Evolutionary conservation across 768 basidiomycete genomes (phyloP), one percentile per base, ranked within the genome.

Genomic region (Mycena pura): DNA sequence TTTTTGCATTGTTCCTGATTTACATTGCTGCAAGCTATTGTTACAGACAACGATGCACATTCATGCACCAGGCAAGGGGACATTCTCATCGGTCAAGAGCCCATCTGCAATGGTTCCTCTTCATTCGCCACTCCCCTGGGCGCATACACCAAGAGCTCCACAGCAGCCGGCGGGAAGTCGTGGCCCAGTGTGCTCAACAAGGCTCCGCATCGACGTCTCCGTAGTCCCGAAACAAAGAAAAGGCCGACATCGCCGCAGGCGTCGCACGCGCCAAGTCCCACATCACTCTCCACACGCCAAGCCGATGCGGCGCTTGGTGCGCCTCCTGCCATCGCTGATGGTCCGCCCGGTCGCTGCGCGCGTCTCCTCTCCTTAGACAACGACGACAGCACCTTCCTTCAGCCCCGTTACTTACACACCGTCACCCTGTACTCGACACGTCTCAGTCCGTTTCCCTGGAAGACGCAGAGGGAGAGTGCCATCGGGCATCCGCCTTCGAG

Each of bases 381-480:
- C 25, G 70, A 68, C n/a, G n/a, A n/a, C n/a, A n/a, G n/a, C n/a
- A n/a, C n/a, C 19, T 71, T 76, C 60, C 68, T n/a, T 76, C 57
- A 76, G 60, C 53, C 73, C 76, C 49, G 66, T 66, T 27, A 14
- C 32, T 49, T 66, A 3, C 48, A 66, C 22, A 69, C 62, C 27
- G 63, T 69, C 25, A 64, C 70, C 8, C 66, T 68, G 70, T 70
- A 73, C 25, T 69, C 72, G 60, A 77, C 67, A 10, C 62, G 66
- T 28, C 75, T 82, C 31, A 78, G 49, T 77, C 79, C 0, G 71
- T 83, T 19, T 76, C 79, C 7, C 60, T 82, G 52, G 74, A 77
- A 21, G 55, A 69, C 6, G 68, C 59, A n/a, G 68, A 64, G 32
- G 64, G 62, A 7, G 58, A 56, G 15, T 68, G 73, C 14, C 67